phyloP scores from a whole-genome alignment of 768 basidiomycete species.

The Macrolepiota fuliginosa region DNA sequence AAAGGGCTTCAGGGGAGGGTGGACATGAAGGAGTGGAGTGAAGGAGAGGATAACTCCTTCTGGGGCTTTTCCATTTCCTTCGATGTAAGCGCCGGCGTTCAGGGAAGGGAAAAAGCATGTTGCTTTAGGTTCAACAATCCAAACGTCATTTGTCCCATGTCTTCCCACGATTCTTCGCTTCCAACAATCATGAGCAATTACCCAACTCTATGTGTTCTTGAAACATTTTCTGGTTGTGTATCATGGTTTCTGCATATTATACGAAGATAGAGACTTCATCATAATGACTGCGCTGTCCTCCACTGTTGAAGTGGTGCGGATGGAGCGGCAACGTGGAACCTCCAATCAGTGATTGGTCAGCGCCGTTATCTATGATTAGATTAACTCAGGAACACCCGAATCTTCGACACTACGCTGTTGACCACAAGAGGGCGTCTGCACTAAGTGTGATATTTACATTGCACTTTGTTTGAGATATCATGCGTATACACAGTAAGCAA shows the following conservation, averaged over 20 bases:
- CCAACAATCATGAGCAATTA: neutral
- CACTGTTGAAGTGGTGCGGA: too few species aligned
- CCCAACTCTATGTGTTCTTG: too few species aligned
- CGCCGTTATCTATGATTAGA: neutral
- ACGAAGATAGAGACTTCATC: too few species aligned
- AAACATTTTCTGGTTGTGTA: too few species aligned
- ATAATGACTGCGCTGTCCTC: too few species aligned
- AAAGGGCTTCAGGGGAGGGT: neutral
- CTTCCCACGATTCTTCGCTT: constrained; percentile 6
- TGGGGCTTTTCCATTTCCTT: constrained; percentile 6
- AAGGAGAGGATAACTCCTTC: neutral
- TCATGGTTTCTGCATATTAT: too few species aligned
- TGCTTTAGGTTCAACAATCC: neutral
- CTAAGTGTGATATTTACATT: neutral
- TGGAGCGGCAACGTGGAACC: neutral
- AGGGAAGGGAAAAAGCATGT: neutral
- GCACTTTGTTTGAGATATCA: neutral
- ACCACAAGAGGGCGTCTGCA: too few species aligned
- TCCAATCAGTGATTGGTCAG: neutral
- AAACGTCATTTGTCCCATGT: neutral
- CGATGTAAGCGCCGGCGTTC: neutral
- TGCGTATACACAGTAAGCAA: neutral
- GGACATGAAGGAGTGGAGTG: constrained; percentile 13
- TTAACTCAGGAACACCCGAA: neutral
- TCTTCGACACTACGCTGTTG: too few species aligned